phyloP scores from a whole-genome alignment of 179 eudicot species.

The Beta lomatogona region DNA sequence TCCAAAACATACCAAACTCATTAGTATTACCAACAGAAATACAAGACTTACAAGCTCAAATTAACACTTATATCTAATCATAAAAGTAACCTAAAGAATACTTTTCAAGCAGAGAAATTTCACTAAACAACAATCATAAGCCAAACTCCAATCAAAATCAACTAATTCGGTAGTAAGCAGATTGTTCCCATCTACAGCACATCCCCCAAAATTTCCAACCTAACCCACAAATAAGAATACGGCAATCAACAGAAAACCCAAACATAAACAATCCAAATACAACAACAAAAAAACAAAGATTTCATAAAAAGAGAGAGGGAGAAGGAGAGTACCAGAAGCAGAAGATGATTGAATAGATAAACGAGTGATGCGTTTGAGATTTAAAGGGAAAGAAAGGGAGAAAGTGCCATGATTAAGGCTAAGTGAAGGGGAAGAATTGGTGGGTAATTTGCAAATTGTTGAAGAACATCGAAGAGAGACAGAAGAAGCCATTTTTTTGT shows the following conservation, averaged over 20 bases:
- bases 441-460: conserved; percentile 23
- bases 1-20: neutral
- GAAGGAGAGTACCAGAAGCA: conserved; percentile 37
- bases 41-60: neutral
- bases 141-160: no score
- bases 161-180: neutral
- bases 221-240: neutral
- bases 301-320: neutral
- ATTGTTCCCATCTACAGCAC: neutral
- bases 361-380: conserved; percentile 40
- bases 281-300: neutral
- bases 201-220: neutral
- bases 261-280: neutral
- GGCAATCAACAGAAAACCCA: neutral
- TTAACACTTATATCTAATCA: neutral
- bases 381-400: conserved; percentile 40
- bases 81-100: neutral
- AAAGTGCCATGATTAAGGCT: conserved; percentile 13
- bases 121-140: neutral
- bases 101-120: neutral
- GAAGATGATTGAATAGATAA: conserved; percentile 65
- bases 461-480: conserved; percentile 35
- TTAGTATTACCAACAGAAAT: neutral
- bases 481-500: conserved; percentile 34
- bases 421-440: conserved; percentile 8